Percentiles rank a stretch among this genome's conserved stretches.
Conservation (phyloP, 2,329 filamentous ascomycete genomes). For the Trichoderma pleuroti region DNA sequence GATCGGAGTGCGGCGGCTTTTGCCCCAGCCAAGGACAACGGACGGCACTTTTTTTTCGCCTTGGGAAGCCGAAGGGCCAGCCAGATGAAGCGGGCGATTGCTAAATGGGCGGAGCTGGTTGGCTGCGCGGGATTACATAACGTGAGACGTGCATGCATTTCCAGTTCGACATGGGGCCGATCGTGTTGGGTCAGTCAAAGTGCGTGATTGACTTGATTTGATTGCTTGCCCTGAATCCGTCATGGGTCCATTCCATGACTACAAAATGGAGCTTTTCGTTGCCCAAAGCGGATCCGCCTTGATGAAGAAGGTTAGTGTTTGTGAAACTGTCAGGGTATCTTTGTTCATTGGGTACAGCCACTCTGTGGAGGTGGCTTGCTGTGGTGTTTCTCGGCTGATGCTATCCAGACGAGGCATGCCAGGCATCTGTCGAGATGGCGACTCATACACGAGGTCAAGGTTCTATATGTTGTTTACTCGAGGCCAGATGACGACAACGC, state of each 20-base stretch:
- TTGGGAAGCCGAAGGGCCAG: conserved; percentile 17
- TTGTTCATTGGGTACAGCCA: background rate
- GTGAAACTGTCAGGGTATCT: background rate
- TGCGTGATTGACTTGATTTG: background rate
- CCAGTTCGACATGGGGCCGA: background rate
- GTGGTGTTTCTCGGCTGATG: background rate
- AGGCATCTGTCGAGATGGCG: background rate
- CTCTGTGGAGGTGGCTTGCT: background rate
- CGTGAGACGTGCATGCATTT: background rate
- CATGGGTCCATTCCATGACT: background rate
- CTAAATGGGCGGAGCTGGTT: background rate
- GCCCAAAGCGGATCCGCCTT: background rate
- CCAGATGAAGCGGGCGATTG: conserved; percentile 3
- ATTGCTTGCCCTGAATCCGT: background rate
- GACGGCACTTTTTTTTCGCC: background rate
- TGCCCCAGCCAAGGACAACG: background rate
- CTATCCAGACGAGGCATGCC: background rate
- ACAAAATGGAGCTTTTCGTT: background rate
- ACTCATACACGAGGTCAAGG: background rate
- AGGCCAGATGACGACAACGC: background rate
- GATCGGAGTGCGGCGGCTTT: conserved; percentile 21
- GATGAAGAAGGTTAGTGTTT: background rate
- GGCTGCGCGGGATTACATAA: background rate
- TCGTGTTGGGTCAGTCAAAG: too few species aligned
- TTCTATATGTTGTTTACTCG: background rate